Evolutionary conservation across 352 stramenopile genomes (phyloP), one percentile per base, ranked within the genome.

Genomic region (Pythium dissimile): DNA sequence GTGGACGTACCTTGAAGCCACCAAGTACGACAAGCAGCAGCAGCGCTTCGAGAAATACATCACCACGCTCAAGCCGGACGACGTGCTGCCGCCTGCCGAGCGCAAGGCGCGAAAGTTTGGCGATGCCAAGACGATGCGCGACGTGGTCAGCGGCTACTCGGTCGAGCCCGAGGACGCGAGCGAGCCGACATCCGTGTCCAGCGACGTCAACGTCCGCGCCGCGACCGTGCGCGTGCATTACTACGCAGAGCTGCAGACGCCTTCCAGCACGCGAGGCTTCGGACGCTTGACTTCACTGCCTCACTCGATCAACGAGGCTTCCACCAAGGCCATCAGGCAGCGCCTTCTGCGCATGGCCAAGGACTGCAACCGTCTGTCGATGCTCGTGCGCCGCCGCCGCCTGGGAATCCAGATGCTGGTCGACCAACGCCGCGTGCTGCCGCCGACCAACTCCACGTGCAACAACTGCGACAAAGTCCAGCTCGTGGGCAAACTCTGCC

Each of bases 341-440:
- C 62, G 62, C 4, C 50, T 69, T 12, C 27, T 64, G 2, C 24
- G 21, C 2, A 11, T 69, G 8, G 62, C 62, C 27, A 51, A 61
- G 55, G 52, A 42, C 44, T 69, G 63, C 42, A 39, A 46, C 11
- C 71, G 69, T 0, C 51, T 89, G 1, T 64, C 72, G 2, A 62
- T 75, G 8, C 47, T 89, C 5, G 71, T 91, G 24, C 75, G 77
- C 6, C 69, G 81, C n/a, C 78, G 77, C 0, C 78, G 81, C 2
- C 74, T 91, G 18, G 78, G 77, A 13, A 64, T 70, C 7, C 81
- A 91, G 59, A 67, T 70, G 24, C 69, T 91, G 12, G 56, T 85
- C 10, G 61, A 75, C 41, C 67, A 67, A 28, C 55, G 49, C 9
- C 54, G 74, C 2, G 75, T 88, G 34, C 59, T 74, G 18, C 65